Percentiles rank a stretch among this genome's conserved stretches.
Conservation (phyloP, 2,329 filamentous ascomycete species). For the Ambrosiella cleistominuta region DNA sequence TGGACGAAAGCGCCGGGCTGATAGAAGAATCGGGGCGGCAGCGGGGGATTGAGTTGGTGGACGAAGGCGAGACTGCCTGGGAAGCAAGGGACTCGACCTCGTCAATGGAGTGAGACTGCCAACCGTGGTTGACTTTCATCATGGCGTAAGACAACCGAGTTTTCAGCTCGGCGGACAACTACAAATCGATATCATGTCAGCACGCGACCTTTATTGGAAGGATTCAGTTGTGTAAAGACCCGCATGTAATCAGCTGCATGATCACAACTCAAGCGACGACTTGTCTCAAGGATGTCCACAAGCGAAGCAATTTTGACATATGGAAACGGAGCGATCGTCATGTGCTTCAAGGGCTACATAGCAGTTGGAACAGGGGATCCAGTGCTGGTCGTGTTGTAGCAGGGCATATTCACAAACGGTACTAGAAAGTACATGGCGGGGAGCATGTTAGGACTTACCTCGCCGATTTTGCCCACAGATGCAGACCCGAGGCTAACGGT, state of each 20-base stretch:
- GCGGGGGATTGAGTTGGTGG: slow-evolving; percentile 39
- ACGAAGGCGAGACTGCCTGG: slow-evolving; percentile 44
- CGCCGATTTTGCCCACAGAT: slow-evolving; percentile 49
- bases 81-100: slow-evolving; percentile 63
- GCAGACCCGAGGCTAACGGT: slow-evolving; percentile 40
- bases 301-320: background rate
- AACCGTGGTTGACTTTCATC: slow-evolving; percentile 80
- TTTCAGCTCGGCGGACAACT: slow-evolving; percentile 65
- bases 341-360: background rate
- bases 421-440: background rate
- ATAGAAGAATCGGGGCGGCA: slow-evolving; percentile 32
- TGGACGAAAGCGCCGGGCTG: slow-evolving; percentile 25
- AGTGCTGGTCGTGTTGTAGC: background rate
- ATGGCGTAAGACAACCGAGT: slow-evolving; percentile 82
- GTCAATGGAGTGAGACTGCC: slow-evolving; percentile 61
- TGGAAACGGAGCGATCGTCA: background rate
- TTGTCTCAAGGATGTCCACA: background rate
- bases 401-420: background rate
- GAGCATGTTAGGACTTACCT: slow-evolving; percentile 20
- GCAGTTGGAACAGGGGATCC: background rate
- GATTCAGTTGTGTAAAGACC: too few relatives aligned
- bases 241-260: too few relatives aligned
- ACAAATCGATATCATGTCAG: slow-evolving; percentile 8
- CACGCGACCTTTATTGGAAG: background rate
- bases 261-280: background rate